Evolutionary conservation across 1,284 basidiomycete species (phyloP), one percentile per base, ranked within the genome.

Genomic region (Malassezia brasiliensis): DNA sequence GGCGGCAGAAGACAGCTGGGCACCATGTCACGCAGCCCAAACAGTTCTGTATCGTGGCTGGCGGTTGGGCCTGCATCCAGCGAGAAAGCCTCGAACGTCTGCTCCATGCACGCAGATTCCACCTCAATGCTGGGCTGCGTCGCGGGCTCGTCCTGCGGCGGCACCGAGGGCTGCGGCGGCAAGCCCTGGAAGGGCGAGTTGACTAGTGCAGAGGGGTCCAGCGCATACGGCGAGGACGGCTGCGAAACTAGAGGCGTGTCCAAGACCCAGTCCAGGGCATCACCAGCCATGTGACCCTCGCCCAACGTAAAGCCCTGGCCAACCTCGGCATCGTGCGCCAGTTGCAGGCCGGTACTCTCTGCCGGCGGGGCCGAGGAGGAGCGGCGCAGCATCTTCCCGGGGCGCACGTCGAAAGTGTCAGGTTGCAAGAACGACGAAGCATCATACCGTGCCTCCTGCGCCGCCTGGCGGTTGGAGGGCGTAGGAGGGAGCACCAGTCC

Each of bases 281-380:
- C 19, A 10, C 14, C 20, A 20, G 10, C 11, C n/a, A 34, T 17
- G 1, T 1, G 10, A 34, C 31, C 15, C 8, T n/a, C 14, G 12
- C 41, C 30, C 14, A 17, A 11, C 19, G 40, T 22, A 7, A 25
- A 11, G 14, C 14, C 20, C 8, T 11, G 22, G n/a, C 12, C 17
- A 3, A 1, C 10, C 10, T 22, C 40, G 2, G 17, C 40, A 2
- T 25, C 22, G 8, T 4, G 15, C 14, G 20, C 8, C 11, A 3
- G 11, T 20, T 7, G 15, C 40, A 42, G 14, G 15, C 17, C 40
- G 9, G 17, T 6, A 5, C 22, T 15, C 12, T 17, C 40, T 17
- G 30, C 30, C 20, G 47, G 47, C 47, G 47, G 47, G 10, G 47
- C 47, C 7, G 47, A 48, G n/a, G 36, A 48, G 7, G 47, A 48